phyloP scores from a whole-genome alignment of 106 monocot genomes.

The Amphibolis antarctica region DNA sequence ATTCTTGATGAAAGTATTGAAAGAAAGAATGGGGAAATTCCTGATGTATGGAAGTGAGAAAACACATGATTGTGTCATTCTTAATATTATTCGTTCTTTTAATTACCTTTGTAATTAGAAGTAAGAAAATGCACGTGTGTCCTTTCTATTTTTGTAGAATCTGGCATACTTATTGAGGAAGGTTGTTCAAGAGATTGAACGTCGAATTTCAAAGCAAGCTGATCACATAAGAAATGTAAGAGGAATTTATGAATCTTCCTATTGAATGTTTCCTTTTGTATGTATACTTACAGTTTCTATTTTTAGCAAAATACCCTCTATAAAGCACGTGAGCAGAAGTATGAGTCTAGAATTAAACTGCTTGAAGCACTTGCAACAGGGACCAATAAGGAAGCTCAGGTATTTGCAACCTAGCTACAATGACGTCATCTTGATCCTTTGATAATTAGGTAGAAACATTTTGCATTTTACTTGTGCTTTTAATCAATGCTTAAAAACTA shows the following conservation, averaged over 20 bases:
- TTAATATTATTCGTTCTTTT: background rate
- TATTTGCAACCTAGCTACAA: background rate
- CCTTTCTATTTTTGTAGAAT: constrained; percentile 26
- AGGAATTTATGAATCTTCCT: background rate
- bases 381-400: constrained; percentile 27
- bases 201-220: constrained; percentile 64
- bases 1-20: constrained; percentile 83
- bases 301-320: constrained; percentile 51
- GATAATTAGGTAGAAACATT: too few species aligned
- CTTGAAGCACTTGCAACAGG: constrained; percentile 50
- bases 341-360: constrained; percentile 55
- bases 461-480: too few species aligned
- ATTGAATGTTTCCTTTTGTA: background rate
- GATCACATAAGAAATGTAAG: constrained; percentile 82
- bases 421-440: too few species aligned
- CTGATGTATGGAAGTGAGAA: constrained; percentile 56
- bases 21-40: constrained; percentile 57
- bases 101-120: background rate
- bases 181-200: constrained; percentile 67
- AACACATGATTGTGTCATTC: background rate
- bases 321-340: constrained; percentile 67
- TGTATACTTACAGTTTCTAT: background rate
- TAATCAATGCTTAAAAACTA: too few species aligned
- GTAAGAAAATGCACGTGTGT: background rate
- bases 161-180: constrained; percentile 53